phyloP scores from a whole-genome alignment of 31 red algal species.

The Porphyra umbilicalis region DNA sequence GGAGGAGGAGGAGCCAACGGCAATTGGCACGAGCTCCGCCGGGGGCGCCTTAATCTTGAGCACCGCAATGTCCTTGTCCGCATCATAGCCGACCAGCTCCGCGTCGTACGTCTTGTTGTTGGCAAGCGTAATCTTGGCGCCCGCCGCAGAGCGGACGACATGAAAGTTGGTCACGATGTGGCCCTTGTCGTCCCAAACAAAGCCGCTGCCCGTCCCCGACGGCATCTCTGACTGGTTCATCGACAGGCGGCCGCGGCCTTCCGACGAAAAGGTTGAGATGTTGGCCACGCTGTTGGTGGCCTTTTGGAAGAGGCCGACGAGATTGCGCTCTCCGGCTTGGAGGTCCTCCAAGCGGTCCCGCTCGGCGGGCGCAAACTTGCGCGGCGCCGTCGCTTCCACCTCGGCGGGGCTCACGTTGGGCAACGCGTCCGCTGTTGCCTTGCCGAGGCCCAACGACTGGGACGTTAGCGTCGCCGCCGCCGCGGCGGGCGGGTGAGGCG shows the following conservation, averaged over 20 bases:
- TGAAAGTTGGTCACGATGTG: slow-evolving; percentile 99
- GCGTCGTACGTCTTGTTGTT: slow-evolving; percentile 81
- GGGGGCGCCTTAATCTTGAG: slow-evolving; percentile 76
- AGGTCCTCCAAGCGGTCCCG: not conserved
- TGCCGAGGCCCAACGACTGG: not conserved
- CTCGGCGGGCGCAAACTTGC: not conserved
- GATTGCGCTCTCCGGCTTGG: not conserved
- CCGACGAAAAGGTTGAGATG: slow-evolving; percentile 68
- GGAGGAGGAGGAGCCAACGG: slow-evolving; percentile 43
- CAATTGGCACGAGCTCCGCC: slow-evolving; percentile 59
- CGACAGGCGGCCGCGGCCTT: slow-evolving; percentile 44
- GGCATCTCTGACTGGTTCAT: slow-evolving; percentile 90
- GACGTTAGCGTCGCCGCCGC: too few species aligned
- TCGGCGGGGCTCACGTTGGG: not conserved
- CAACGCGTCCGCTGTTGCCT: not conserved
- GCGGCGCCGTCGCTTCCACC: not conserved
- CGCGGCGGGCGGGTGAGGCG: not conserved
- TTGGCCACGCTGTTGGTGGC: slow-evolving; percentile 64
- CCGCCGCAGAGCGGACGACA: slow-evolving; percentile 71
- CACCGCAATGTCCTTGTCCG: slow-evolving; percentile 96
- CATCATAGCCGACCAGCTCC: slow-evolving; percentile 80
- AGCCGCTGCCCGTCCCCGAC: slow-evolving; percentile 81
- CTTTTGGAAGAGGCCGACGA: slow-evolving; percentile 44
- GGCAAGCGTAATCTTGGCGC: slow-evolving; percentile 77
- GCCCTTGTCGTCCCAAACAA: slow-evolving; percentile 93